Percentiles rank a stretch among this genome's conserved stretches.
Conservation (phyloP, 2,329 filamentous ascomycete species). For the Niveomyces coronatus region DNA sequence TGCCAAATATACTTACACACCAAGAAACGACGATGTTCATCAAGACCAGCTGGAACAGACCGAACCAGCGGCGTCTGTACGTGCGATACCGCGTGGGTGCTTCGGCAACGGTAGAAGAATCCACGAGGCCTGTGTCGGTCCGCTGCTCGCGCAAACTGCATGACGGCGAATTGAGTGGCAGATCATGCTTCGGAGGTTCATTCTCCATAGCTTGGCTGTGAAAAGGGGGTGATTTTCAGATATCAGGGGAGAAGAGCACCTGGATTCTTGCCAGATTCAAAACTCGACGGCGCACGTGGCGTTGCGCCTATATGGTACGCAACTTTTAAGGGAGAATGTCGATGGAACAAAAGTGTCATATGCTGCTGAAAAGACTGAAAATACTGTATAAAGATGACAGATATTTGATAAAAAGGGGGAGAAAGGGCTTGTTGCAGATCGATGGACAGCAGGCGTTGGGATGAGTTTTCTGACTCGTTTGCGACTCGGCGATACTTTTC, state of each 20-base stretch:
- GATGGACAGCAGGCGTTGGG: neutral
- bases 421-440: no score
- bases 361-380: no score
- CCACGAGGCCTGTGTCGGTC: neutral
- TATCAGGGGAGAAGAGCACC: no score
- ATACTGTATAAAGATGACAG: no score
- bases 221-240: no score
- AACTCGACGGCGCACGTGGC: no score
- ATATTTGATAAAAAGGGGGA: no score
- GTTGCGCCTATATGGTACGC: no score
- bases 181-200: neutral
- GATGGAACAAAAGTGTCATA: no score
- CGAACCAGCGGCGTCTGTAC: slow-evolving; percentile 86
- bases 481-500: slow-evolving; percentile 4
- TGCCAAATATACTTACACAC: slow-evolving; percentile 58
- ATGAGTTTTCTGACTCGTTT: neutral
- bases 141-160: slow-evolving; percentile 3
- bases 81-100: slow-evolving; percentile 27
- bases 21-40: slow-evolving; percentile 91
- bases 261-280: no score
- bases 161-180: neutral
- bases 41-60: slow-evolving; percentile 70
- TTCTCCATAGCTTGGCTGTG: slow-evolving; percentile 1
- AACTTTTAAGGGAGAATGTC: no score
- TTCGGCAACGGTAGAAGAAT: slow-evolving; percentile 15